Base-by-base conservation (phyloP, 108 stramenopile species). In the Cyclotella baltica region DNA sequence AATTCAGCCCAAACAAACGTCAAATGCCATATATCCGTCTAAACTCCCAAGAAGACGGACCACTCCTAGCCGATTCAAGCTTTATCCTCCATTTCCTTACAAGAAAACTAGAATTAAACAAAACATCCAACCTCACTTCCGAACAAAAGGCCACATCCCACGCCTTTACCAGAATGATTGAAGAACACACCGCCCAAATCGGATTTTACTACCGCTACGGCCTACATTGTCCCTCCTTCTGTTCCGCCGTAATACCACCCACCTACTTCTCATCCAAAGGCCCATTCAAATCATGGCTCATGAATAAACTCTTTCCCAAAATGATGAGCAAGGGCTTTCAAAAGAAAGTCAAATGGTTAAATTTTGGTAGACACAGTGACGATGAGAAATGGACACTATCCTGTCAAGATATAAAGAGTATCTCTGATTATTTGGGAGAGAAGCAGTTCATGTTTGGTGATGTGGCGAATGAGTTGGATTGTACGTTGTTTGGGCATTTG, bases 321-420 rank as follows among this genome's bases (percentile, higher is more conserved):
- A n/a, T 61, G 15, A 33, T 61, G 59, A 30, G 31, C 31, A 0
- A 11, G 31, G 59, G 19, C 1, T 61, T 61, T 61, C 13, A 30
- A 15, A 30, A 61, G 59, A 61, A 61, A 22, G 15, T 34, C 10
- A 31, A 34, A 16, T 33, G 34, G 5, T 11, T 61, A 20, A 34
- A 30, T 1, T 61, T 61, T 15, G 59, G 59, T 34, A 30, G 59
- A 34, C 59, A 61, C 33, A 61, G 59, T 15, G 59, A 61, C 11
- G 59, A 61, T 0, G 59, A 61, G 34, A 61, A 61, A n/a, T 61
- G 59, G 59, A 61, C 30, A 61, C 31, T 61, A 3, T 61, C 59
- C 0, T 61, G 31, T 34, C 59, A 61, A 61, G 59, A 61, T 33
- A 61, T 61, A n/a, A 30, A 61, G 34, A 34, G 31, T 1, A 61